Base-by-base conservation (phyloP, 495 filamentous ascomycete genomes). In the Lasiosphaeria miniovina region DNA sequence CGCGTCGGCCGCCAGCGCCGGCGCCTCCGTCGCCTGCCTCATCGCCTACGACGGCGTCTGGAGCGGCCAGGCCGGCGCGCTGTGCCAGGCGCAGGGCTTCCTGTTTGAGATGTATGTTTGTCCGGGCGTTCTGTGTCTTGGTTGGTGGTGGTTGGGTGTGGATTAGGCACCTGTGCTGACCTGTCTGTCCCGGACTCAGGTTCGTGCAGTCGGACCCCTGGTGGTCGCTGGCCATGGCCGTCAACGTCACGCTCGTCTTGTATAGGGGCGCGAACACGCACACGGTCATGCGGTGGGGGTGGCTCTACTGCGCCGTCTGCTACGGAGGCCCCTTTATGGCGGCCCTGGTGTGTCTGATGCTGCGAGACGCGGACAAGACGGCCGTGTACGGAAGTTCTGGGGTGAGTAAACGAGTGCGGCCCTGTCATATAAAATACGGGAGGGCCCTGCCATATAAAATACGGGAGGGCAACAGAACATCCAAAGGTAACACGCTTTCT, bases 171-270 rank as follows among this genome's bases (percentile, higher is more conserved):
- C 12, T 41, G 1, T 12, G 7, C 8, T 41, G 8, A 41, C 38
- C 24, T 38, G 4, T 41, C 31, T 49, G 6, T 54, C 8, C 31
- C 49, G 0, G 1, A 11, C 38, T 1, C 54, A 84, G 81, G 68
- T 81, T 82, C 70, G 79, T 82, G 73, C 80, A 80, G 65, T 78
- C 79, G 34, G 80, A 83, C 64, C 75, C 81, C 2, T 77, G 77
- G 74, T 84, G 79, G 82, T 81, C 79, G 33, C 76, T 91, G 54
- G 87, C 86, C 53, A 94, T 95, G 89, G 90, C 91, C 2, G 77
- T 88, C 61, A 94, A 95, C 66, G 90, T 93, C 58, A 90, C 90
- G 67, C 78, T 94, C 52, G 88, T 89, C 35, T 90, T 94, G 68
- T 91, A 93, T 72, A 82, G 81, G 54, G 82, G 83, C 46, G 90